Percentiles rank a stretch among this genome's conserved stretches.
Conservation (phyloP, 2,329 filamentous ascomycete species). For the Monilinia polystroma region DNA sequence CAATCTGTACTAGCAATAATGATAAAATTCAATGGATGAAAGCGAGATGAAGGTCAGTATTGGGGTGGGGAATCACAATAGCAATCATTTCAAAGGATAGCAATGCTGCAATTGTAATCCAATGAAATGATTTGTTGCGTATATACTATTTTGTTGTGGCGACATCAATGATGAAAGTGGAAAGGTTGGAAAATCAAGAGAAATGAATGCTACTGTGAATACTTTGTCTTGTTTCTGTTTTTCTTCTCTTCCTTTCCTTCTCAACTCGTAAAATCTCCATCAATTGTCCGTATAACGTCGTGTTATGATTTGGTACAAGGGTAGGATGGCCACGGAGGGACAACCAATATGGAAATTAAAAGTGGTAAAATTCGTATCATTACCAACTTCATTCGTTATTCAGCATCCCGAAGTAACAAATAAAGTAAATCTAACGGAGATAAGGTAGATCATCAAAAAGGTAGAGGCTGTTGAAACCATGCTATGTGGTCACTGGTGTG, state of each 20-base stretch:
- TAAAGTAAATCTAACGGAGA: neutral
- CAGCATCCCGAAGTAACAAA: conserved; percentile 10
- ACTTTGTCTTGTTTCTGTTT: too few relatives aligned
- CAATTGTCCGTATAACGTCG: neutral
- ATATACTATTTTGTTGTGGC: neutral
- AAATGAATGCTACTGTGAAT: neutral
- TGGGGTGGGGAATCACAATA: neutral
- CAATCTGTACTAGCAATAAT: neutral
- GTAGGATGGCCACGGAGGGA: neutral
- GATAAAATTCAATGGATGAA: neutral
- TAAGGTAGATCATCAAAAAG: neutral
- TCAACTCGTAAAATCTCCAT: neutral
- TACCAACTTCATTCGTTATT: neutral
- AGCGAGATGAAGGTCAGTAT: conserved; percentile 7
- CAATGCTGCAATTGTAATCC: neutral
- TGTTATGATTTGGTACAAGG: conserved; percentile 3
- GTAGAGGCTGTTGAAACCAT: neutral
- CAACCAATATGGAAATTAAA: conserved; percentile 12
- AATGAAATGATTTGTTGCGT: neutral
- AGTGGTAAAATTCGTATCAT: conserved; percentile 6
- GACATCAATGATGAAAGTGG: neutral
- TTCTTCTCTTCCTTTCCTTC: too few relatives aligned
- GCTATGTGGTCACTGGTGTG: conserved; percentile 5
- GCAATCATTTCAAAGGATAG: neutral
- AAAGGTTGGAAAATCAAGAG: neutral